Evolutionary conservation across 2,329 filamentous ascomycete genomes (phyloP).

Genomic region (Orbilia javanica): DNA sequence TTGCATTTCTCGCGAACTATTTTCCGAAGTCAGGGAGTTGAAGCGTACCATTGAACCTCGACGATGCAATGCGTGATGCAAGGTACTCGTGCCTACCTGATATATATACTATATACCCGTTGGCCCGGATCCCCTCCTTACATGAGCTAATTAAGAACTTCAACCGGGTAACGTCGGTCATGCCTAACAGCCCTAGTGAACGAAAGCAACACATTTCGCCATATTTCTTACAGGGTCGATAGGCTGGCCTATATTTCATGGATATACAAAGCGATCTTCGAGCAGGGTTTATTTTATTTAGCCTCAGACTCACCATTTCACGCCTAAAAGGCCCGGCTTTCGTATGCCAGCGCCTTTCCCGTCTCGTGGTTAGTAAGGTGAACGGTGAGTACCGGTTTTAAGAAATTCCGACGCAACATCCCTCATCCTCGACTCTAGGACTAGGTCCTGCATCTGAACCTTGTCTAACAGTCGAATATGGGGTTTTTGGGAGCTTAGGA

Average conservation of each 20-base stretch:
- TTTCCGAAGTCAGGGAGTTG: background rate
- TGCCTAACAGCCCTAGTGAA: background rate
- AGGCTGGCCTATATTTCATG: background rate
- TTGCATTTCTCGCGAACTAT: slow-evolving; percentile 5
- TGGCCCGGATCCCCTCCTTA: slow-evolving; percentile 17
- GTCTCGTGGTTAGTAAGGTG: background rate
- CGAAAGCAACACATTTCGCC: slow-evolving; percentile 20
- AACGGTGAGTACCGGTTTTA: slow-evolving; percentile 4
- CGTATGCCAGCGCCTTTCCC: slow-evolving; percentile 23
- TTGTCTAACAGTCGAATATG: slow-evolving; percentile 11
- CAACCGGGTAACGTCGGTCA: background rate
- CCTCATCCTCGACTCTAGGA: slow-evolving; percentile 3
- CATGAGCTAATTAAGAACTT: slow-evolving; percentile 25
- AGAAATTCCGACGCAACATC: slow-evolving; percentile 30
- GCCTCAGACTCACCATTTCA: slow-evolving; percentile 32
- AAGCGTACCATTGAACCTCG: background rate
- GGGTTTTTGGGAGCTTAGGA: background rate
- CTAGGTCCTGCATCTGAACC: background rate
- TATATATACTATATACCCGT: slow-evolving; percentile 10
- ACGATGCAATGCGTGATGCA: slow-evolving; percentile 9
- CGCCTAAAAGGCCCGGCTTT: slow-evolving; percentile 17
- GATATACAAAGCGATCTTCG: background rate
- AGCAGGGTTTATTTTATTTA: slow-evolving; percentile 49
- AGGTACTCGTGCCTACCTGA: background rate
- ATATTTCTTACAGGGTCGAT: background rate